Evolutionary conservation across 2,329 filamentous ascomycete genomes (phyloP).

Genomic region (Trichoderma sp.): DNA sequence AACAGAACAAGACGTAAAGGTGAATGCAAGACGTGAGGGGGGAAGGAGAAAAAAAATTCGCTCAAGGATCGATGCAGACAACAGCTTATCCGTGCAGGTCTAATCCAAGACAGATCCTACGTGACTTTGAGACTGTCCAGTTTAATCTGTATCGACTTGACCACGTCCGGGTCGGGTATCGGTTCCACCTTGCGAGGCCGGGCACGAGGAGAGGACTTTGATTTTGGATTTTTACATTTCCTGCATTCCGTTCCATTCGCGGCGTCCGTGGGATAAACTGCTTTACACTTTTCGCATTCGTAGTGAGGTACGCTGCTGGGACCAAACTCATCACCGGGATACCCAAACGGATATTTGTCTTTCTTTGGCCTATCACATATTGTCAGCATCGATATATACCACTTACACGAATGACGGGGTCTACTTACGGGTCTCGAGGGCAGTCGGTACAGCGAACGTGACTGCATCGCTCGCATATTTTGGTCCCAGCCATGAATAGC

Average conservation of each 20-base stretch:
- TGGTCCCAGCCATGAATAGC: conserved; percentile 58
- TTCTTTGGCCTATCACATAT: conserved; percentile 55
- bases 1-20: not conserved
- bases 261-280: conserved; percentile 52
- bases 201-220: conserved; percentile 56
- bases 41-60: not conserved
- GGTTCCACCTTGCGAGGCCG: conserved; percentile 60
- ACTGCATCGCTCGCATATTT: conserved; percentile 65
- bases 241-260: conserved; percentile 55
- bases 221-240: conserved; percentile 60
- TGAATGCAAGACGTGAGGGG: not conserved
- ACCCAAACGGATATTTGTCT: conserved; percentile 67
- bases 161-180: conserved; percentile 59
- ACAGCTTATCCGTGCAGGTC: not conserved
- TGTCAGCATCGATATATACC: not conserved
- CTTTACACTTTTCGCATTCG: conserved; percentile 62
- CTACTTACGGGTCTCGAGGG: conserved; percentile 72
- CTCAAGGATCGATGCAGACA: not conserved
- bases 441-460: conserved; percentile 79
- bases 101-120: conserved; percentile 20
- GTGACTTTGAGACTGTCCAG: conserved; percentile 45
- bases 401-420: not conserved
- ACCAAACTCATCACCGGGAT: conserved; percentile 64
- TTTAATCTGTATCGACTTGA: conserved; percentile 57
- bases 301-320: conserved; percentile 51